These are phyloP conservation scores for Coemansia asiatica DNA, from an alignment of 192 early-diverging fungal species.

Conservation along the genomic window DNA sequence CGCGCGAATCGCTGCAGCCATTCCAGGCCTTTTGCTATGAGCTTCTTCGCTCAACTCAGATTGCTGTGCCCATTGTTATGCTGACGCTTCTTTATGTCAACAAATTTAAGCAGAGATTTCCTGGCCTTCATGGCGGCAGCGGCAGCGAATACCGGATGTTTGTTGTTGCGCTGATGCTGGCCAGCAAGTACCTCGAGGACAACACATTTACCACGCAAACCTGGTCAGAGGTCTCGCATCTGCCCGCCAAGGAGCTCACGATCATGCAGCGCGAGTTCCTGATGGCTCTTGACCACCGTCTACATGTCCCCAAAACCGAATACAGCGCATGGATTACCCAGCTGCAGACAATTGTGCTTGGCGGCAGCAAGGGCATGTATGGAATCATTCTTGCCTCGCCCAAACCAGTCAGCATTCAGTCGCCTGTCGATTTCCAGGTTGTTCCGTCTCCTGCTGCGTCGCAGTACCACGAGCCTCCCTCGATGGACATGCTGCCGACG, in stretches of 20 bases:
- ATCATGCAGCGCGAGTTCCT: conserved; percentile 89
- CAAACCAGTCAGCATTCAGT: conserved; percentile 8
- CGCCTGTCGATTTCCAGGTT: conserved; percentile 44
- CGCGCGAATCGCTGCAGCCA: conserved; percentile 36
- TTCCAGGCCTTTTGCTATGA: conserved; percentile 52
- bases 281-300: conserved; percentile 69
- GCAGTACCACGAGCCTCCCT: conserved; percentile 25
- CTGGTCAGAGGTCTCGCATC: conserved; percentile 82
- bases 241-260: conserved; percentile 77
- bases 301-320: conserved; percentile 67
- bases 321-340: conserved; percentile 69
- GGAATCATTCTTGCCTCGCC: conserved; percentile 11
- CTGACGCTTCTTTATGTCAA: conserved; percentile 50
- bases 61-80: conserved; percentile 53
- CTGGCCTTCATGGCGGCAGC: conserved; percentile 34
- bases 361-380: conserved; percentile 6
- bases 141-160: conserved; percentile 84
- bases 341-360: conserved; percentile 43
- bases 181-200: conserved; percentile 85
- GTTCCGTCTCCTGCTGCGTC: conserved; percentile 39
- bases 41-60: conserved; percentile 54
- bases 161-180: conserved; percentile 80
- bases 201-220: conserved; percentile 90
- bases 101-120: conserved; percentile 41
- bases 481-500: conserved; percentile 24